Evolutionary conservation across 495 filamentous ascomycete genomes (phyloP).

Genomic region (Neurospora sp.): DNA sequence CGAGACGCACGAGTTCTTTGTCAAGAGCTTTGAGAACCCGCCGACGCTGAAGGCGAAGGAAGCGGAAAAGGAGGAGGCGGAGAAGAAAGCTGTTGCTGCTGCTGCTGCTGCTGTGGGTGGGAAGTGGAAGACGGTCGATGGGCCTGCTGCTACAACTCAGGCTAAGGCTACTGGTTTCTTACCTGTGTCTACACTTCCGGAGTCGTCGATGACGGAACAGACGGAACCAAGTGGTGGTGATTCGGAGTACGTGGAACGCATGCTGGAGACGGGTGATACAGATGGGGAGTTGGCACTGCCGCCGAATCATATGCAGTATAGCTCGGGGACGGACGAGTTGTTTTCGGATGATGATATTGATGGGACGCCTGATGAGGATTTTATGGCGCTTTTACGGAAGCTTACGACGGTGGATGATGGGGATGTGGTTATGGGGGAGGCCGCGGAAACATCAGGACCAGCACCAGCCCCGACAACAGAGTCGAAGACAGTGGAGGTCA

Average conservation of each 20-base stretch:
- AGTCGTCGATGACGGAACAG: too few species aligned
- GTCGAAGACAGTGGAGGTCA: slow-evolving; percentile 4
- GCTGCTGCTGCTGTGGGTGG: slow-evolving; percentile 12
- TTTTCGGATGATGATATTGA: slow-evolving; percentile 19
- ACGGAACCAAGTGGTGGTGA: too few species aligned
- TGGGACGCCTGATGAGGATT: slow-evolving; percentile 17
- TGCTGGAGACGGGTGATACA: slow-evolving; percentile 20
- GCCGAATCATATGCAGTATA: slow-evolving; percentile 11
- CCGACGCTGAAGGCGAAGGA: slow-evolving; percentile 45
- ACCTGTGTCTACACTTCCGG: slow-evolving; percentile 18
- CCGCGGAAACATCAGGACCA: slow-evolving; percentile 14
- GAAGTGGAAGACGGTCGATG: slow-evolving; percentile 65
- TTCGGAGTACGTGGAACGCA: slow-evolving; percentile 19
- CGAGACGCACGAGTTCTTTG: slow-evolving; percentile 63
- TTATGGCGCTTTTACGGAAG: slow-evolving; percentile 7
- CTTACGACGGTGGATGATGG: slow-evolving; percentile 1
- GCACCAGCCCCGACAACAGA: slow-evolving; percentile 10
- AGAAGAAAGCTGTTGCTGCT: slow-evolving; percentile 36
- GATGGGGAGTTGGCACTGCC: slow-evolving; percentile 23
- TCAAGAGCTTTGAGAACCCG: slow-evolving; percentile 61
- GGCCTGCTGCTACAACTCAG: slow-evolving; percentile 26
- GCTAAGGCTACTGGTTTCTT: slow-evolving; percentile 26
- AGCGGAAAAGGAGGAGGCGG: slow-evolving; percentile 36
- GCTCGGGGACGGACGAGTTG: slow-evolving; percentile 13
- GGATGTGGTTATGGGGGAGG: slow-evolving; percentile 7